phyloP scores from a whole-genome alignment of 108 stramenopile genomes.

The Discostella stelligeroides region DNA sequence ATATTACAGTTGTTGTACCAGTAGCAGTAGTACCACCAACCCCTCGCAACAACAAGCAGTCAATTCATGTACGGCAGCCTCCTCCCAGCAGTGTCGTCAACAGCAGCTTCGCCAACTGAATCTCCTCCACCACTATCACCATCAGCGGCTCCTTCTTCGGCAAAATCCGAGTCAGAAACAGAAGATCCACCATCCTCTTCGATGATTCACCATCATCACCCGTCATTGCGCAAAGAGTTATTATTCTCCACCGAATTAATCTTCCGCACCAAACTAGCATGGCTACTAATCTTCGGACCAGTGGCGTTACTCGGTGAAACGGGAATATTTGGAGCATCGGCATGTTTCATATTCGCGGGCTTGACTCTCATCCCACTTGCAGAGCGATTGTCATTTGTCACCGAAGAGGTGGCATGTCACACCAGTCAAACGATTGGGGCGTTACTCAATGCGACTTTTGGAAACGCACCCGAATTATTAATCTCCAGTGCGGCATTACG shows the following conservation, averaged over 20 bases:
- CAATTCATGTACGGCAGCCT: too few relatives aligned
- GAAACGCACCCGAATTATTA: conserved; percentile 91
- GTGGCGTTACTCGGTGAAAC: conserved; percentile 88
- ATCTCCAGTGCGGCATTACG: conserved; percentile 87
- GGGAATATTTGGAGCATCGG: conserved; percentile 73
- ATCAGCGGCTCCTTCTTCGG: too few relatives aligned
- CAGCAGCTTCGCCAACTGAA: too few relatives aligned
- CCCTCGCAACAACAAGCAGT: too few relatives aligned
- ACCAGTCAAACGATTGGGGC: conserved; percentile 93
- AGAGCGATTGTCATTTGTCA: conserved; percentile 87
- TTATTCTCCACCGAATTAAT: conserved; percentile 50
- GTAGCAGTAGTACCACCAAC: too few relatives aligned
- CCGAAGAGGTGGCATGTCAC: conserved; percentile 92
- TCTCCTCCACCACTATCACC: too few relatives aligned
- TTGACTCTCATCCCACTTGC: conserved; percentile 85
- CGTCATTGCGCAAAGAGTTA: conserved; percentile 17
- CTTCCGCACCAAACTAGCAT: conserved; percentile 60
- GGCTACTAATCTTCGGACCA: conserved; percentile 87
- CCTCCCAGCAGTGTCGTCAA: too few relatives aligned
- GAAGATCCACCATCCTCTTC: not conserved
- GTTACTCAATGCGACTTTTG: conserved; percentile 94
- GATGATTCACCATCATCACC: not conserved
- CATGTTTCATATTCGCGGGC: conserved; percentile 80
- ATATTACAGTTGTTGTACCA: not conserved
- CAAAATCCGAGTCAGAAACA: too few relatives aligned